Percentiles rank a stretch among this genome's conserved stretches.
Conservation (phyloP, 441 rosid species). For the Sinapis alba region DNA sequence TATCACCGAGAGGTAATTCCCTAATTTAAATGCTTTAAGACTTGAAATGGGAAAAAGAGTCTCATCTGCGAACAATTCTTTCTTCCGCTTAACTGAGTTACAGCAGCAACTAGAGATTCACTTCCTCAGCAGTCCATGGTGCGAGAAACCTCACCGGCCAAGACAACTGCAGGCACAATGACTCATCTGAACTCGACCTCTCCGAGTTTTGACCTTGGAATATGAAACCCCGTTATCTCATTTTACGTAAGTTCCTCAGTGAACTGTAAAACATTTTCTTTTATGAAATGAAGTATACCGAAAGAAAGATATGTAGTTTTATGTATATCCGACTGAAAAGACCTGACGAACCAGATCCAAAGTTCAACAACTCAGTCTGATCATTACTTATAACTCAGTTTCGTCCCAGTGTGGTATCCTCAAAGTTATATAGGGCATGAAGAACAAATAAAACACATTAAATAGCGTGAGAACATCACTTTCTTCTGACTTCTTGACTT, state of each 20-base stretch:
- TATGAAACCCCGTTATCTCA: constrained; percentile 1
- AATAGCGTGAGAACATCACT: constrained; percentile 32
- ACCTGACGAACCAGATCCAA: not conserved
- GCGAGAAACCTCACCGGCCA: constrained; percentile 13
- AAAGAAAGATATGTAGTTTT: not conserved
- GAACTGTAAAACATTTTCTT: constrained; percentile 2
- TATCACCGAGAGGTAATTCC: constrained; percentile 23
- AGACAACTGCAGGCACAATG: not conserved
- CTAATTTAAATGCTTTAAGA: not conserved
- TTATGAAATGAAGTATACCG: not conserved
- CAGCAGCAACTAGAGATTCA: constrained; percentile 21
- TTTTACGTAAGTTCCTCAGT: not conserved
- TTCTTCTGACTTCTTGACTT: not conserved
- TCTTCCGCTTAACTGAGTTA: constrained; percentile 1
- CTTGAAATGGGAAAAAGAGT: not conserved
- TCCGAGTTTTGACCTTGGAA: constrained; percentile 43
- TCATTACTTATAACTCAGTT: not conserved
- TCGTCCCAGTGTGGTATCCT: not conserved
- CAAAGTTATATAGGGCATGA: not conserved
- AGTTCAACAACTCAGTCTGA: not conserved
- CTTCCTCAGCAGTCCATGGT: constrained; percentile 16
- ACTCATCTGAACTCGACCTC: constrained; percentile 6
- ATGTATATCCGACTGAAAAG: not conserved
- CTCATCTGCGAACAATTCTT: not conserved
- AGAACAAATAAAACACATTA: not conserved